Percentiles rank a stretch among this genome's conserved stretches.
These are phyloP conservation scores for Daldinia vernicosa DNA, from an alignment of 495 filamentous ascomycete species.

Conservation along the genomic window DNA sequence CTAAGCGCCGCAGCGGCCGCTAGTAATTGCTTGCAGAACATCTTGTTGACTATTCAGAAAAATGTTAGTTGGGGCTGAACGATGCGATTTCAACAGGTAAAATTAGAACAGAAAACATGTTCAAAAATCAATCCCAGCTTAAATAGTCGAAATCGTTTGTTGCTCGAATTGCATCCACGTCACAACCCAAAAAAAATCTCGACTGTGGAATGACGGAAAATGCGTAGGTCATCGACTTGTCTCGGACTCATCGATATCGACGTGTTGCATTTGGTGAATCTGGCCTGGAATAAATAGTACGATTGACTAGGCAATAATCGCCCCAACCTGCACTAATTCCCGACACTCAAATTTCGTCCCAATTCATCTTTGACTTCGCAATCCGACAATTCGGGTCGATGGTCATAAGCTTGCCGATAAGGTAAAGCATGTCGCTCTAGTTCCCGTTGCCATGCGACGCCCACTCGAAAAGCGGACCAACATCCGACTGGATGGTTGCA, in stretches of 20 bases:
- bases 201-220: not conserved
- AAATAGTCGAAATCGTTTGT: not conserved
- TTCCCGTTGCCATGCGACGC: not conserved
- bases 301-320: not conserved
- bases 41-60: constrained; percentile 56
- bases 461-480: not conserved
- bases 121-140: not conserved
- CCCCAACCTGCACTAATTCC: not conserved
- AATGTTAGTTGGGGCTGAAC: not conserved
- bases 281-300: not conserved
- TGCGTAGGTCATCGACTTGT: not conserved
- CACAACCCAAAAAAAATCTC: not conserved
- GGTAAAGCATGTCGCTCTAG: not conserved
- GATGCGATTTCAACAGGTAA: not conserved
- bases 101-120: not conserved
- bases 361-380: not conserved
- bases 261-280: not conserved
- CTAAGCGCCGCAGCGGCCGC: constrained; percentile 76
- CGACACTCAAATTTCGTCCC: not conserved
- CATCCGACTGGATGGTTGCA: not conserved
- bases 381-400: not conserved
- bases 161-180: not conserved
- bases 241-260: not conserved
- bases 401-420: not conserved
- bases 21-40: constrained; percentile 79